Percentiles rank a stretch among this genome's conserved stretches.
Evolutionary conservation across 305 asterid genomes (phyloP).

Genomic region (Fraxinus nigra): DNA sequence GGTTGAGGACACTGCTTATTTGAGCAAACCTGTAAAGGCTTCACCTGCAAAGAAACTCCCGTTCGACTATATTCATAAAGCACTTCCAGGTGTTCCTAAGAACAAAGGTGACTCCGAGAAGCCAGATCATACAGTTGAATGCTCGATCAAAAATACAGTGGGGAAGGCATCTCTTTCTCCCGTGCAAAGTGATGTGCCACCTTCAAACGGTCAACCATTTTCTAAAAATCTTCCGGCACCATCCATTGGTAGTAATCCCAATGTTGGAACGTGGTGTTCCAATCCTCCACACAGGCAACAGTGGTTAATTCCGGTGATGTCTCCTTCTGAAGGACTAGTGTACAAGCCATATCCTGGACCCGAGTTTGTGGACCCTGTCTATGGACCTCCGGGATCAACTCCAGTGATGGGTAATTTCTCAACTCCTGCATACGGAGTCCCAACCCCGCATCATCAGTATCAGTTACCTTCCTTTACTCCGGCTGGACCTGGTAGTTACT

Average conservation of each 20-base stretch:
- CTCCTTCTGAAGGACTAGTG: conserved; percentile 86
- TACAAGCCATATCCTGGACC: conserved; percentile 79
- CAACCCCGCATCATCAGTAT: conserved; percentile 39
- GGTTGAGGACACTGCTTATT: conserved; percentile 42
- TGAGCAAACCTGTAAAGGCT: conserved; percentile 41
- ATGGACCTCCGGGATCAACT: conserved; percentile 34
- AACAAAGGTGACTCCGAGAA: conserved; percentile 34
- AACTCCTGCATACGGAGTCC: conserved; percentile 49
- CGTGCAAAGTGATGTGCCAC: conserved; percentile 37
- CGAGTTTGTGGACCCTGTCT: conserved; percentile 36
- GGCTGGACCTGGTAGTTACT: conserved; percentile 49
- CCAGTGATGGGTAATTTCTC: conserved; percentile 44
- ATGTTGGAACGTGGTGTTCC: conserved; percentile 36
- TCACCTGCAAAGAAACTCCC: conserved; percentile 46
- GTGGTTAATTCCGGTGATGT: conserved; percentile 84
- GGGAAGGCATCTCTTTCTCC: conserved; percentile 48
- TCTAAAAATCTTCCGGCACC: conserved; percentile 30
- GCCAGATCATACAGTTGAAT: conserved; percentile 47
- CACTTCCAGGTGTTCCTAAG: conserved; percentile 33
- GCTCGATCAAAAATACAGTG: conserved; percentile 55
- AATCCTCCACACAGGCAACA: conserved; percentile 65
- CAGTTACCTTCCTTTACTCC: conserved; percentile 41
- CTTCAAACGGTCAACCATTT: conserved; percentile 32
- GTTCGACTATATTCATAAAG: conserved; percentile 34
- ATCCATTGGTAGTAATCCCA: conserved; percentile 31